Base-by-base conservation (phyloP, 1,139 yeast species). In the Lodderomyces pseudojiufengensis region DNA sequence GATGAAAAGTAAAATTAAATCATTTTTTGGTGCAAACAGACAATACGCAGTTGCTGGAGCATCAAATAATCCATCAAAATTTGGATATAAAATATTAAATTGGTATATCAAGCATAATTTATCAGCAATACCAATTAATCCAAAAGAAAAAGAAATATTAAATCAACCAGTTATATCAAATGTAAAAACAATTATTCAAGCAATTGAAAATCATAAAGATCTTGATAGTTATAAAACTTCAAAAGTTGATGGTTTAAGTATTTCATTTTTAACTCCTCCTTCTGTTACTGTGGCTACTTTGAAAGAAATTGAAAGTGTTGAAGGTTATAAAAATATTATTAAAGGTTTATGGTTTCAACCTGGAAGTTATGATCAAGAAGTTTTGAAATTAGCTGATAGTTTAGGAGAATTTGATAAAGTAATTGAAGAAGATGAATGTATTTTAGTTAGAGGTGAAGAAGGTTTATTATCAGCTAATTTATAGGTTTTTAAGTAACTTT, bases 281-380 rank as follows among this genome's bases (percentile, higher is more conserved):
- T 52, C 54, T 0, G 70, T 81, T 9, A 76, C 87, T 2, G 57
- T 59, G 12, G 50, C 58, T 7, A 68, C 80, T 1, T 57, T 84
- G 32, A 55, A 65, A 31, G 70, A 69, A 31, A 63, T 73, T 14
- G 52, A 62, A 32, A 32, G 52, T 6, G 46, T 63, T 38, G 52
- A 56, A 1, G 59, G 63, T 2, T 61, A 56, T 48, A 45, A 55
- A 36, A 46, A 46, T 8, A 42, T 59, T 1, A 61, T 85, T 21
- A 73, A 73, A 46, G 80, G 82, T 1, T 61, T 84, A 21, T 85
- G 95, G 95, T 78, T 84, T 44, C 95, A 85, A 52, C 95, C 95
- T 0, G 95, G 95, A 0, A 73, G 86, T 24, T 83, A 73, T 45
- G 79, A 82, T 47, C 55, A 57, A 7, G 67, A 62, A n/a, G 80